phyloP scores from a whole-genome alignment of 75 land plant genomes.

The Pinus taeda region DNA sequence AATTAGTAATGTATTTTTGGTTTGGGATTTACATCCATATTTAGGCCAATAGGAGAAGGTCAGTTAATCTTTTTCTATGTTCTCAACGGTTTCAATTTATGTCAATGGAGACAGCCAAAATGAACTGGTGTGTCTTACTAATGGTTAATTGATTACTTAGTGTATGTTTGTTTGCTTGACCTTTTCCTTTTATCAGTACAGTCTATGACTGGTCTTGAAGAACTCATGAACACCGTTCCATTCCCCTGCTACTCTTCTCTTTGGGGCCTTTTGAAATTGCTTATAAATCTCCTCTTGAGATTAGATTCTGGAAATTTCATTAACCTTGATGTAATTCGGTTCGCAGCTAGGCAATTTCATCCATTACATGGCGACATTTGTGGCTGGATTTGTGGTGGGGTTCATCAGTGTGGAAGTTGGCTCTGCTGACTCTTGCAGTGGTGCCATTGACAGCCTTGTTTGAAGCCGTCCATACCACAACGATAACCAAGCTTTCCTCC shows the following conservation, averaged over 20 bases:
- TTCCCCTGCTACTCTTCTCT: too few species aligned
- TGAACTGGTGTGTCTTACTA: not conserved
- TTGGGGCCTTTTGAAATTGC: too few species aligned
- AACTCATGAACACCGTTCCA: too few species aligned
- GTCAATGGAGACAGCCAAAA: not conserved
- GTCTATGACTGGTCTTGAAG: too few species aligned
- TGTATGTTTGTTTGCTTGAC: not conserved
- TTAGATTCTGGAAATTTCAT: not conserved
- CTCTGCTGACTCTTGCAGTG: conserved; percentile 64
- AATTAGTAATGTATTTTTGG: too few species aligned
- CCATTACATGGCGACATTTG: conserved; percentile 61
- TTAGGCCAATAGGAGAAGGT: conserved; percentile 60
- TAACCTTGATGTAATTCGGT: not conserved
- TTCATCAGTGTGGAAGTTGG: conserved; percentile 58
- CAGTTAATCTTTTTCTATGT: not conserved
- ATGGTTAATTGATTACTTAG: too few species aligned
- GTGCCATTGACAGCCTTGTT: conserved; percentile 53
- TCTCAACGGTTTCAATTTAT: not conserved
- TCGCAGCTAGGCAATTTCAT: conserved; percentile 53
- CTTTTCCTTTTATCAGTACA: not conserved
- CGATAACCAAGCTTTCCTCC: conserved; percentile 33
- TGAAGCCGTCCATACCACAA: conserved; percentile 40
- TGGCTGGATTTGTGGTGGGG: conserved; percentile 58
- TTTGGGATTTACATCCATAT: too few species aligned
- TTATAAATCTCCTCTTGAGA: too few species aligned